These are phyloP conservation scores for Camellia oleifera DNA, from an alignment of 179 eudicot species.

Conservation along the genomic window DNA sequence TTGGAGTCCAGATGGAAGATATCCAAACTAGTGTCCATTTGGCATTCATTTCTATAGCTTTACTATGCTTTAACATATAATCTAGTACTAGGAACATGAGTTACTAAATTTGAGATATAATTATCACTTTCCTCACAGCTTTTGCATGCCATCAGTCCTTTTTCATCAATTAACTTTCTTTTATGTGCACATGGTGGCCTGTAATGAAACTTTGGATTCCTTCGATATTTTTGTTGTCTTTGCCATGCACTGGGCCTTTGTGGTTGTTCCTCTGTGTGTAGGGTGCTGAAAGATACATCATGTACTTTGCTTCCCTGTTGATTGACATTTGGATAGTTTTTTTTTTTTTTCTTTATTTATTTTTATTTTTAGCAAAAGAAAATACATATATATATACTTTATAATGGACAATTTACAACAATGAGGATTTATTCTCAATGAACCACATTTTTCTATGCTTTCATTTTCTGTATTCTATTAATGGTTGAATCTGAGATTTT, in stretches of 20 bases:
- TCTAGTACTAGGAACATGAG: neutral
- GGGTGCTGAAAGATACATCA: neutral
- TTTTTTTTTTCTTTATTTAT: neutral
- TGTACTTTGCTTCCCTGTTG: neutral
- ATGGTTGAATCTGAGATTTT: conserved; percentile 22
- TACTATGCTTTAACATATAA: neutral
- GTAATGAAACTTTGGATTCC: neutral
- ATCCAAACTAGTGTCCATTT: conserved; percentile 44
- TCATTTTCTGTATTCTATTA: neutral
- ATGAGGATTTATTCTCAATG: neutral
- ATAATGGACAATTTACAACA: neutral
- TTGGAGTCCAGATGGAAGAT: conserved; percentile 99
- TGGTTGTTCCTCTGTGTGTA: neutral
- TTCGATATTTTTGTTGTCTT: neutral
- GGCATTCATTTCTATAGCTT: neutral
- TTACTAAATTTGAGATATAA: neutral
- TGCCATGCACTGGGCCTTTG: neutral
- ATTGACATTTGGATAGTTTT: neutral
- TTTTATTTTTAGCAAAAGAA: neutral
- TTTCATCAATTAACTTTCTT: neutral
- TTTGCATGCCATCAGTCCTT: neutral
- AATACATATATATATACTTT: neutral
- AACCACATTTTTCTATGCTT: neutral
- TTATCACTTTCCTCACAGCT: neutral
- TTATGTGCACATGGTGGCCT: neutral